Evolutionary conservation across 192 early-diverging fungal genomes (phyloP).

Genomic region (Umbelopsis sp.): DNA sequence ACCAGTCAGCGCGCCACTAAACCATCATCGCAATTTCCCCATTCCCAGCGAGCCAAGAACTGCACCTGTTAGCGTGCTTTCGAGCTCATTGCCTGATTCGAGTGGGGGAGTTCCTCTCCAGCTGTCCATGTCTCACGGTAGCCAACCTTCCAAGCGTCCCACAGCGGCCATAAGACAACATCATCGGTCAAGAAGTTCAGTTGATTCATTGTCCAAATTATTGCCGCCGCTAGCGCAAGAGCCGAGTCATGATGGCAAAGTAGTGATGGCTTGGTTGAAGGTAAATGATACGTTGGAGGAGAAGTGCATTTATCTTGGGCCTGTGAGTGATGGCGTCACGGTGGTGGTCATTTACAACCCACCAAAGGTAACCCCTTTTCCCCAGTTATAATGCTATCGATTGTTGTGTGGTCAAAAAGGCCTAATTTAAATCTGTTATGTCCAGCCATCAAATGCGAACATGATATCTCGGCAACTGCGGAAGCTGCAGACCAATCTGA

Average conservation of each 20-base stretch:
- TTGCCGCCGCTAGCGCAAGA: neutral
- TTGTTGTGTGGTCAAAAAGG: neutral
- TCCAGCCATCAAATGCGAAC: neutral
- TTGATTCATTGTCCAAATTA: slow-evolving; percentile 3
- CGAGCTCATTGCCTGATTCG: neutral
- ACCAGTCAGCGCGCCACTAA: neutral
- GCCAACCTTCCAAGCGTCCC: neutral
- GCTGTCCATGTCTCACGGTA: neutral
- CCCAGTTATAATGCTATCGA: neutral
- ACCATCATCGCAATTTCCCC: neutral
- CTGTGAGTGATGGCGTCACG: slow-evolving; percentile 12
- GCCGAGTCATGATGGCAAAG: neutral
- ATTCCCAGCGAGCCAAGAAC: neutral
- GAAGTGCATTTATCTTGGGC: neutral
- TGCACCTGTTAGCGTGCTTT: neutral
- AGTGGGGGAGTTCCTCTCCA: neutral
- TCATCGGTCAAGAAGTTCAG: slow-evolving; percentile 8
- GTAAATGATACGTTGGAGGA: neutral
- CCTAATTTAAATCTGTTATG: neutral
- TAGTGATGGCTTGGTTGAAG: slow-evolving; percentile 1
- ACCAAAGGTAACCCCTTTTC: neutral
- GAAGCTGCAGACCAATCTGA: slow-evolving; percentile 26
- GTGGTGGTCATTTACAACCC: slow-evolving; percentile 27
- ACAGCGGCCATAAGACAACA: neutral
- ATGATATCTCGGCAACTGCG: neutral